Evolutionary conservation across 305 asterid genomes (phyloP).

Genomic region (Fraxinus albicans): DNA sequence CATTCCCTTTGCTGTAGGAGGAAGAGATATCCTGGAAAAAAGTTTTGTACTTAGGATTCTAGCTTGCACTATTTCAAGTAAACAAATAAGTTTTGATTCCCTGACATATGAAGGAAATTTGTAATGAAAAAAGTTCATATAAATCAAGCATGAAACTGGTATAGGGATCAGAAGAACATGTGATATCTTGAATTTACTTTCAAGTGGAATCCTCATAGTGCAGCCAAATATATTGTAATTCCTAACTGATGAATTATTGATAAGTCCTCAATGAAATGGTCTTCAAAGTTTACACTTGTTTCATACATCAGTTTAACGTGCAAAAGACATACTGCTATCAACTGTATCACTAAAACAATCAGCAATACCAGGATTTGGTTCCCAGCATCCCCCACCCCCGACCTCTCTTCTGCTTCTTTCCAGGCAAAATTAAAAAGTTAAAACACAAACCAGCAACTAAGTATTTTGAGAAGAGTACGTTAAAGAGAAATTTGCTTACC

Average conservation of each 20-base stretch:
- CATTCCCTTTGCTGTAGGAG: slow-evolving; percentile 26
- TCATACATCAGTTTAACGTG: not conserved
- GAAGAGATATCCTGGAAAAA: slow-evolving; percentile 37
- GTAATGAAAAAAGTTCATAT: not conserved
- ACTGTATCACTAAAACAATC: not conserved
- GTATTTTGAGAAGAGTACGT: slow-evolving; percentile 11
- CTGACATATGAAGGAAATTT: not conserved
- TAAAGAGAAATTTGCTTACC: slow-evolving; percentile 36
- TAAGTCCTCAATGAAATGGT: not conserved
- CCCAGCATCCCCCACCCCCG: not conserved
- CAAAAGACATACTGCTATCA: not conserved
- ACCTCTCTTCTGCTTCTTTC: not conserved
- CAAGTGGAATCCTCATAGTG: not conserved
- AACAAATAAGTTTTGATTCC: not conserved
- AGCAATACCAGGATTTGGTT: not conserved
- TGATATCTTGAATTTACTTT: not conserved
- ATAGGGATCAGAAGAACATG: not conserved
- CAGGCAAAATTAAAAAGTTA: not conserved
- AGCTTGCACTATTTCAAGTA: slow-evolving; percentile 2
- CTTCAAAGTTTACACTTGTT: not conserved
- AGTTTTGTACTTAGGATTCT: not conserved
- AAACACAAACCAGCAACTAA: not conserved
- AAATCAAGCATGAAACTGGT: not conserved
- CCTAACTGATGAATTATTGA: not conserved
- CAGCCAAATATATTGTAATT: not conserved